These are phyloP conservation scores for Paracorniculantispora psalliotae DNA, from an alignment of 2,329 filamentous ascomycete genomes.

Conservation along the genomic window DNA sequence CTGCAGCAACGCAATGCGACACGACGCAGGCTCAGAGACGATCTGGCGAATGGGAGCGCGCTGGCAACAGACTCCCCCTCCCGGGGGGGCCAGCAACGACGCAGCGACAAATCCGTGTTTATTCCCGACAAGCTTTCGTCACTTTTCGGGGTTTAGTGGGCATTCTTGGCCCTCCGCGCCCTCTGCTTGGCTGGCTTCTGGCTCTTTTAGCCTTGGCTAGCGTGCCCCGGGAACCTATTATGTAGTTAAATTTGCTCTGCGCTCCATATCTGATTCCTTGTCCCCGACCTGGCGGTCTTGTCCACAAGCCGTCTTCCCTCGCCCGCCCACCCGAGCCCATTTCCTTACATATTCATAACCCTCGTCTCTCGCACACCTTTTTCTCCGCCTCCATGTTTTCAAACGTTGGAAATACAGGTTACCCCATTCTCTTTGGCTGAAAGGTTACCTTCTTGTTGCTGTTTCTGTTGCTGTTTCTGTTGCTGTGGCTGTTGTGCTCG, in stretches of 20 bases:
- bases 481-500: background rate
- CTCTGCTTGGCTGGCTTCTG: background rate
- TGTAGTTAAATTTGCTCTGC: too few relatives aligned
- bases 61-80: background rate
- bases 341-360: background rate
- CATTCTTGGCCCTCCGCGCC: background rate
- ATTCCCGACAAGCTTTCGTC: constrained; percentile 10
- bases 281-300: background rate
- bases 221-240: too few relatives aligned
- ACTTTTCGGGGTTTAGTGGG: background rate
- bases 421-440: too few relatives aligned
- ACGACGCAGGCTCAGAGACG: too few relatives aligned
- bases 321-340: background rate
- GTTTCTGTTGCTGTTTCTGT: background rate
- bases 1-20: too few relatives aligned
- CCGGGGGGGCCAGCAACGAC: too few relatives aligned
- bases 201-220: background rate
- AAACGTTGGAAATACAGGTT: background rate
- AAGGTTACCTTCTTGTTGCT: too few relatives aligned
- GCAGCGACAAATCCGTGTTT: background rate
- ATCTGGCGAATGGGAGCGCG: background rate
- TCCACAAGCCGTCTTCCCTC: background rate
- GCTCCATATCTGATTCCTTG: too few relatives aligned
- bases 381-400: background rate
- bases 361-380: background rate